Evolutionary conservation across 2,329 filamentous ascomycete species (phyloP), one percentile per base, ranked within the genome.

Genomic region (Fusarium zealandicum): DNA sequence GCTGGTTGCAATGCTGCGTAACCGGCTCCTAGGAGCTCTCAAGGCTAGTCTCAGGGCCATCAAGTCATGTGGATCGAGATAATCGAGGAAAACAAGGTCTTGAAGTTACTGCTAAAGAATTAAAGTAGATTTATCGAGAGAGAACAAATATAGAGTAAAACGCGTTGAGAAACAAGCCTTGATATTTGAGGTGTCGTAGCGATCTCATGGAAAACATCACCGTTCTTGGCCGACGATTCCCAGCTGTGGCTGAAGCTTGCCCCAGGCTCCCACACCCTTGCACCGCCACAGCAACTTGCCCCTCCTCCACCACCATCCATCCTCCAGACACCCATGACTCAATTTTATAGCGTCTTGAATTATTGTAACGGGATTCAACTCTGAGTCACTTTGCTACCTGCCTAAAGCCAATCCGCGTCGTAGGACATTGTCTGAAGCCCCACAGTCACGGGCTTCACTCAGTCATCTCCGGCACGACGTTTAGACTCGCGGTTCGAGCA

Each of bases 401-500:
- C 31, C 46, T 40, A 28, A 52, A 49, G 27, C 39, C 56, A 57
- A 68, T 64, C 61, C 44, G 30, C 51, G 40, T 58, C 53, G 56
- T 50, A 64, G 59, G 48, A 63, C 39, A 45, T 54, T 57, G 57
- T 65, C 55, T 53, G 72, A 75, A 75, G 73, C 72, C 74, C 68
- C 54, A 64, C 42, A 45, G 27, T 49, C 50, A 51, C 46, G 73
- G 75, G 73, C 74, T 77, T 76, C 75, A 65, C 63, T 51, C 57
- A 64, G 63, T 65, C 61, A 61, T 63, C 58, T 71, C 64, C 71
- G 70, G 67, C 63, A 77, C 73, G 68, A 76, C 75, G 80, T 82
- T 80, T 71, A 79, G 75, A 79, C 71, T 80, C 69, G 70, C 81
- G 55, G 71, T 76, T 67, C 79, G 80, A 78, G 81, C 82, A 75